Base-by-base conservation (phyloP, 1,139 yeast genomes). In the Yarrowia galli region DNA sequence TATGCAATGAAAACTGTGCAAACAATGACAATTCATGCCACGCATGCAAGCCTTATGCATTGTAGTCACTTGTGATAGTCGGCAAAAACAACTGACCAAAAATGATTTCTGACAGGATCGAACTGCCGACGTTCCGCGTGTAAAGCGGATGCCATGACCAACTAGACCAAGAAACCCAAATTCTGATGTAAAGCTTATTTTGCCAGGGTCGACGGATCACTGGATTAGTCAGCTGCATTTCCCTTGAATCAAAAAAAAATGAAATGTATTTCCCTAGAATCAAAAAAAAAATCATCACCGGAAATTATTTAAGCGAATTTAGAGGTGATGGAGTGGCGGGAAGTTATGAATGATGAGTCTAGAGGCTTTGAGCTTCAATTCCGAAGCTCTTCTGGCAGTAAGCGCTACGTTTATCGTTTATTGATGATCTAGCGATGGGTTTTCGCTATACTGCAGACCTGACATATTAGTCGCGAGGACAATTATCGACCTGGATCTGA, bases 101-200 rank as follows among this genome's bases (percentile, higher is more conserved):
- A 46, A 8, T 46, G 51, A 46, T 46, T 46, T 46, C 51, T 46
- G 51, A 46, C 51, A 46, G 51, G 51, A 46, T 46, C 51, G 51
- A 46, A 46, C 51, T 46, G 51, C 51, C 51, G 51, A 46, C 51
- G 51, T 46, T 46, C 51, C 51, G 51, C 51, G 51, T 46, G 51
- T 46, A 46, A 46, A 46, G 51, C 51, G 51, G 51, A 46, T 46
- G 51, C 51, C 51, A 46, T 46, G 51, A 46, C 51, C 51, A 46
- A 46, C 51, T 46, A 46, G 51, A 46, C 51, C 51, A 46, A 46
- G 51, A 46, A 46, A 46, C 51, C 51, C 18, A 12, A 25, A 20
- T 16, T 25, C 15, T 6, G 20, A 16, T 9, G 10, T 15, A 46
- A 23, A 46, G 51, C 35, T 25, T n/a, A 46, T 46, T 46, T 46